These are phyloP conservation scores for Hanseniaspora jakobsenii DNA, from an alignment of 805 yeast species.

Conservation along the genomic window DNA sequence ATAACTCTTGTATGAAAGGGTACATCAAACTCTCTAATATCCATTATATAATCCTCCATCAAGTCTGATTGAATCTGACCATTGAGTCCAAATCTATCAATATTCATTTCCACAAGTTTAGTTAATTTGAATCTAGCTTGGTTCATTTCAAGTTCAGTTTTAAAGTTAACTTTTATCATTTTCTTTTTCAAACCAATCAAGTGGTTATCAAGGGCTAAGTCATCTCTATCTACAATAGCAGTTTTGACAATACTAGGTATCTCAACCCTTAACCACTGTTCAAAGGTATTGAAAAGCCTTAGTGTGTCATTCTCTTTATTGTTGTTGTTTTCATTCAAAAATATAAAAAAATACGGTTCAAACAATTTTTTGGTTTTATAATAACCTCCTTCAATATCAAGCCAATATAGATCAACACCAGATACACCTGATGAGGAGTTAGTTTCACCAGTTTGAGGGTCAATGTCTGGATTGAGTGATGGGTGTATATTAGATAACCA, in stretches of 20 bases:
- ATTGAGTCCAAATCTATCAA: constrained; percentile 38
- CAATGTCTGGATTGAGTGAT: constrained; percentile 49
- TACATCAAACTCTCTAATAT: constrained; percentile 86
- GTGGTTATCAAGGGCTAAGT: constrained; percentile 73
- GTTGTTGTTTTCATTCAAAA: constrained; percentile 31
- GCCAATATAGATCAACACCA: constrained; percentile 86
- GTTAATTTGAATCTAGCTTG: constrained; percentile 55
- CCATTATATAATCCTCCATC: constrained; percentile 53
- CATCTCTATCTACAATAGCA: constrained; percentile 49
- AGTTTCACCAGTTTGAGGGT: constrained; percentile 15
- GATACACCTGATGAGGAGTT: constrained; percentile 45
- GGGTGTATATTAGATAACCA: constrained; percentile 95
- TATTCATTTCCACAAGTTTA: constrained; percentile 40
- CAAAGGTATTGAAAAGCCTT: constrained; percentile 49
- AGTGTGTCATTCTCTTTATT: constrained; percentile 2
- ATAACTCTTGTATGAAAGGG: constrained; percentile 94
- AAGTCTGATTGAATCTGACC: constrained; percentile 40
- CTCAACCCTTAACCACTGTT: constrained; percentile 60
- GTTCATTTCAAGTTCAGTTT: constrained; percentile 59
- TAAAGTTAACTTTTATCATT: constrained; percentile 57
- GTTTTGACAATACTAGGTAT: constrained; percentile 22
- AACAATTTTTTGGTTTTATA: constrained; percentile 74
- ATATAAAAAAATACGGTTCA: constrained; percentile 72
- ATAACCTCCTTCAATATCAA: constrained; percentile 93
- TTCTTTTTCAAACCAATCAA: constrained; percentile 59